Base-by-base conservation (phyloP, 176 grass and related monocot species). In the Hsuehochloa calcarea region DNA sequence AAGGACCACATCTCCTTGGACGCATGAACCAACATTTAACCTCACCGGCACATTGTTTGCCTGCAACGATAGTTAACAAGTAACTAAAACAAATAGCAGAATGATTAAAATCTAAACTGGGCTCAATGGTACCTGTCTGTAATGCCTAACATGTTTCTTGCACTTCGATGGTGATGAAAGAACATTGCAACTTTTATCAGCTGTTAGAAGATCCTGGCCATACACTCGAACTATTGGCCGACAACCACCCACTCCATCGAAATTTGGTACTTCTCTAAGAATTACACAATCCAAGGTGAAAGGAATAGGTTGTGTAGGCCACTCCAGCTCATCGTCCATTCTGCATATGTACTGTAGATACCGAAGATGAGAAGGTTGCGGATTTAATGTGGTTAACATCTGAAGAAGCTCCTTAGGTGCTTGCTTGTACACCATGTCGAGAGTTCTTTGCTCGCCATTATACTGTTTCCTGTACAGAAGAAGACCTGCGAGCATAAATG, bases 401-500 rank as follows among this genome's bases (percentile, higher is more conserved):
- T 91, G 91, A 85, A 98, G 89, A 76, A 93, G 82, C 76, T 95
- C 96, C 80, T 89, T 98, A 2, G 96, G 93, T 73, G 89, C 96
- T 83, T 95, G 93, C 83, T 93, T 98, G 47, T 98, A 95, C 71
- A 98, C 91, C 89, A 95, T 95, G 86, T 95, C 93, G 50, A 98
- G 87, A 61, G 96, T 98, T 85, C 89, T 93, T 82, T 95, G 93
- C 56, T 98, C 96, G 14, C 93, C 93, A 3, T 85, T 95, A 69
- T 95, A 98, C 26, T 98, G 96, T 67, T 89, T 95, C 77, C 91
- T 87, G 31, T 95, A 93, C 27, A 98, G 44, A 56, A 98, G 77
- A 80, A 98, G 96, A 84, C 89, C 86, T 68, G 93, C 96, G 85
- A 98, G 91, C 96, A 98, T 95, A 87, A 98, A 98, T 26, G 96